Evolutionary conservation across 202 grass and related monocot species (phyloP).

Genomic region (Saccharum hybrid): DNA sequence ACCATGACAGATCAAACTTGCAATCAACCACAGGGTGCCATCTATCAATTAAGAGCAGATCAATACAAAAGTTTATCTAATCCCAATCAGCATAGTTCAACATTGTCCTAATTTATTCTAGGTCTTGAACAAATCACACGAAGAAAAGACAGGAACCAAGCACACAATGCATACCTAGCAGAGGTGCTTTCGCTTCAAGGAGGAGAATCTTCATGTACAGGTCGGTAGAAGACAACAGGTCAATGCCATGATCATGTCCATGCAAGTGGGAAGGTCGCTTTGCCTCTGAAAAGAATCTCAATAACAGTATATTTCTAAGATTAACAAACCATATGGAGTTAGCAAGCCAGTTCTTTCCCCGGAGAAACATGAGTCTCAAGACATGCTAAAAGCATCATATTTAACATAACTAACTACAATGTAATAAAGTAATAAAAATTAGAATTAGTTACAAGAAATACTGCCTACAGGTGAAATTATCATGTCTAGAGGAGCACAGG

Average conservation of each 20-base stretch:
- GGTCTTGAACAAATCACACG: background rate
- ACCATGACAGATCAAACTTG: background rate
- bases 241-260: background rate
- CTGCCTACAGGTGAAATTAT: conserved; percentile 37
- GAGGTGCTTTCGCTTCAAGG: background rate
- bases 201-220: conserved; percentile 10
- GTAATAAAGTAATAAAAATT: conserved; percentile 45
- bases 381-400: conserved; percentile 7
- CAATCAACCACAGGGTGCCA: background rate
- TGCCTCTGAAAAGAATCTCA: background rate
- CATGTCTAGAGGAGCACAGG: conserved; percentile 33
- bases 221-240: background rate
- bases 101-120: background rate
- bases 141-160: background rate
- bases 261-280: conserved; percentile 11
- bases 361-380: background rate
- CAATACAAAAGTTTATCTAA: background rate
- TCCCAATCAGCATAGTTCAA: background rate
- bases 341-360: background rate
- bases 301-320: conserved; percentile 30
- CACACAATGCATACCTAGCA: conserved; percentile 3
- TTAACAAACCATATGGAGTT: background rate
- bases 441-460: conserved; percentile 55
- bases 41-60: conserved; percentile 7
- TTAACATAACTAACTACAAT: conserved; percentile 33